phyloP scores from a whole-genome alignment of 2,329 filamentous ascomycete species.

The Septoria petroselini region DNA sequence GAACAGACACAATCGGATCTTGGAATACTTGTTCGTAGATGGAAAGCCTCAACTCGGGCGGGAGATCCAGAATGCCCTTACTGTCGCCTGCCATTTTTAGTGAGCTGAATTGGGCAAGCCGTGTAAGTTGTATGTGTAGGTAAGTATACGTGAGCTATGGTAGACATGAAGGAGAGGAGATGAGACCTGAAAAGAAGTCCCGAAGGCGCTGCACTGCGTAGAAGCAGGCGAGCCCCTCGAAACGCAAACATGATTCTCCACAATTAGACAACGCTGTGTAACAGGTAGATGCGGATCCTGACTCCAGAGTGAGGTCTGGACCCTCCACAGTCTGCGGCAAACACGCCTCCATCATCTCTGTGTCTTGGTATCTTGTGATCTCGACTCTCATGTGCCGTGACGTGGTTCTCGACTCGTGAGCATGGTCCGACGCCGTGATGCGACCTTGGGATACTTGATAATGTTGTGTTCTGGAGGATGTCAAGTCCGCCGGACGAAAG shows the following conservation, averaged over 20 bases:
- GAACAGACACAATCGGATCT: slow-evolving; percentile 1
- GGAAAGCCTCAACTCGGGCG: slow-evolving; percentile 3
- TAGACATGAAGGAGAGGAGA: not conserved
- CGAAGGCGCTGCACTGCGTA: not conserved
- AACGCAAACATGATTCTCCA: not conserved
- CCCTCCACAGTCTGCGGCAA: too few relatives aligned
- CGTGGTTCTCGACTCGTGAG: too few relatives aligned
- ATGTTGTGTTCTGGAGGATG: not conserved
- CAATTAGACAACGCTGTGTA: not conserved
- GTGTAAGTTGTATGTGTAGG: too few relatives aligned
- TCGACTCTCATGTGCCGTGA: too few relatives aligned
- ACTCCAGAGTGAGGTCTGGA: slow-evolving; percentile 3
- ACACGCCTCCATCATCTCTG: too few relatives aligned
- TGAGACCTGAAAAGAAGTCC: not conserved
- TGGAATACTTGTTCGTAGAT: slow-evolving; percentile 10
- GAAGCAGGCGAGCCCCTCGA: not conserved
- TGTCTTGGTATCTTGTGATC: too few relatives aligned
- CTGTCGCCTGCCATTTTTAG: not conserved
- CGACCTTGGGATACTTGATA: not conserved
- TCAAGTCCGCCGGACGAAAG: not conserved
- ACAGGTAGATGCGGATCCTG: slow-evolving; percentile 3
- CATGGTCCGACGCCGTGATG: too few relatives aligned
- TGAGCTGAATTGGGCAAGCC: too few relatives aligned
- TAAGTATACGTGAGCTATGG: too few relatives aligned
- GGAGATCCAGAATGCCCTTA: slow-evolving; percentile 1